Conservation (phyloP, 345 rosid genomes). For the Syzygium aromaticum region DNA sequence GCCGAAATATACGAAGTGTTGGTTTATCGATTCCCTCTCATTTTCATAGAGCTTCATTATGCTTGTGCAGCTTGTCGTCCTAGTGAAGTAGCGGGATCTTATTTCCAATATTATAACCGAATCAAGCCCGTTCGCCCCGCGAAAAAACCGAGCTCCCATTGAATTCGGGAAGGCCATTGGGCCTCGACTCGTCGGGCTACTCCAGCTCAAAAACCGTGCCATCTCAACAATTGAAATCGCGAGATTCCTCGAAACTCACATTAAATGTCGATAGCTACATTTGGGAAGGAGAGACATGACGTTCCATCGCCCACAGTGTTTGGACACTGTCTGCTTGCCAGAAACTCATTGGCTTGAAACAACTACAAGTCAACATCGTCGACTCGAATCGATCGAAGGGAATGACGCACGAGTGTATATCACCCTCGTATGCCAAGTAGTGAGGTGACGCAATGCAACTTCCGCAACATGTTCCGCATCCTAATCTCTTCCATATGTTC, state of each 20-base stretch:
- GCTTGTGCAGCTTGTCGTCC: not conserved
- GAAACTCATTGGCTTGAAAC: not conserved
- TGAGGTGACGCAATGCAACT: too few species aligned
- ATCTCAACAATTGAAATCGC: not conserved
- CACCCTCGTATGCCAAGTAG: not conserved
- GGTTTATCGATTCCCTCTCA: not conserved
- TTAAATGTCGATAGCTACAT: not conserved
- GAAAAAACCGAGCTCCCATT: not conserved
- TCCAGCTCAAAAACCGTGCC: too few species aligned
- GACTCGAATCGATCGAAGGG: not conserved
- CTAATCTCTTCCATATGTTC: too few species aligned
- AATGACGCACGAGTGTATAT: not conserved
- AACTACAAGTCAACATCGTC: not conserved
- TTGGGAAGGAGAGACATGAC: too few species aligned
- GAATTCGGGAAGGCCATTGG: not conserved
- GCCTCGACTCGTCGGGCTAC: too few species aligned
- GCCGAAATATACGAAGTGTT: too few species aligned
- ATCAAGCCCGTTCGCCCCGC: not conserved
- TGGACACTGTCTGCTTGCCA: not conserved
- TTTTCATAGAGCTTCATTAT: not conserved
- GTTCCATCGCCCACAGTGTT: not conserved
- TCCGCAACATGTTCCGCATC: too few species aligned
- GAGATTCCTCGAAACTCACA: not conserved
- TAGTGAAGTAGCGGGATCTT: not conserved
- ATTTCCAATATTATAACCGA: not conserved